Evolutionary conservation across 176 grass and related monocot genomes (phyloP), one percentile per base, ranked within the genome.

Genomic region (Hordeum marinum): DNA sequence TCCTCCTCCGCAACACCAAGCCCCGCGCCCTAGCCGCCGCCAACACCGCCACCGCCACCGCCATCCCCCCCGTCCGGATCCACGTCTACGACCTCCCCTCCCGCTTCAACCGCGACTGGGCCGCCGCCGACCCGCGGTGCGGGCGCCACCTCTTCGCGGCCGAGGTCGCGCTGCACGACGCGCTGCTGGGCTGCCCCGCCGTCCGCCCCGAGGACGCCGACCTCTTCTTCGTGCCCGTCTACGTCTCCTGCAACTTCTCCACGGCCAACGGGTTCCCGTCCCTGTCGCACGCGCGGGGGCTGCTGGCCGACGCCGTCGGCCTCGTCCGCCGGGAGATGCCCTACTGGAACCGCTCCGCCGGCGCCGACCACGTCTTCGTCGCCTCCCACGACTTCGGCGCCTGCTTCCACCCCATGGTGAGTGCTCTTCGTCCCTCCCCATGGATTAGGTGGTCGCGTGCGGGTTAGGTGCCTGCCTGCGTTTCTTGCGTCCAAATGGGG

Each of bases 201-300:
- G 23, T 13, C 4, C 72, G 92, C 2, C 91, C 96, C 12, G 76
- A 90, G 31, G 93, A 98, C 12, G 96, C 96, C 11, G 78, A 92
- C 64, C 86, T 98, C 63, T 98, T 98, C 91, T 87, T 98, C 84
- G 83, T 98, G 17, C 96, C 96, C 4, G 93, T 95, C 63, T 98
- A 98, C 62, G 91, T 98, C 37, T 98, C 96, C 61, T 98, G 96
- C 89, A 98, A 98, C 88, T 98, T 98, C 81, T 95, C 93, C 80
- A 98, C 96, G 5, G 0, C 74, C 4, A 98, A 92, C 58, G 96
- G 96, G 0, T 90, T 98, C 84, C 96, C 96, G 26, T 93, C 91
- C 73, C 91, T 98, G 36, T 57, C 87, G 21, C 93, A 98, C 82
- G 96, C 93, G 0, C 90, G 92, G 15, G 91, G 83, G 0, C 35